Base-by-base conservation (phyloP, 2,329 filamentous ascomycete genomes). In the Aciculosporium take region DNA sequence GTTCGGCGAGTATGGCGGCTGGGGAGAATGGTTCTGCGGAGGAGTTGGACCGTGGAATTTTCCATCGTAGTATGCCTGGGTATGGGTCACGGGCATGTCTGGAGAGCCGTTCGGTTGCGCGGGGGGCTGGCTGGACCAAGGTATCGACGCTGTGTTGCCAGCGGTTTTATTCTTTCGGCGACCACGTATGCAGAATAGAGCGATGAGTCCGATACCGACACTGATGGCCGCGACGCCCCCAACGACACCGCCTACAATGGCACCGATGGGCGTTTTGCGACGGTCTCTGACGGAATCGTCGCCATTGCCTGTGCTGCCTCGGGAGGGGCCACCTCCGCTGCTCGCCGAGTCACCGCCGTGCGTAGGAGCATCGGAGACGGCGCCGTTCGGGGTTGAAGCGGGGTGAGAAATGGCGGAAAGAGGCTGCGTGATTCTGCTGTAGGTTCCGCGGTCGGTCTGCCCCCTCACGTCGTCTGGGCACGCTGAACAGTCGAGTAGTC, bases 391-490 rank as follows among this genome's bases (percentile, higher is more conserved):
- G 13, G 17, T 21, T 1, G 41, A 21, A 21, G 7, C 15, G 23
- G 21, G 7, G 23, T 7, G 23, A n/a, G 3, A 17, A n/a, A 23
- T 32, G 12, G 4, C 8, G 21, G 17, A 23, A 29, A 7, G 27
- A n/a, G 7, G 35, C 15, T 20, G 40, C n/a, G 9, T 18, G 23
- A 41, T 8, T 13, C 18, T 37, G 24, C 30, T 27, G 27, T 40
- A 43, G 37, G 2, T n/a, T 32, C 40, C 40, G 28, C 2, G 6
- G 27, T 28, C 49, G 2, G 49, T 50, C 47, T 68, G 53, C 27
- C 64, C 66, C 8, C 32, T 46, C 41, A 68, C 5, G 66, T 67
- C 2, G 67, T 71, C 20, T 52, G 50, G 2, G 64, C 58, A 23
- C 52, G 46, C 38, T 65, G 59, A 4, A 55, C 46, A 4, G 54